phyloP scores from a whole-genome alignment of 805 yeast species.

The Hermanozyma aechmeae region DNA sequence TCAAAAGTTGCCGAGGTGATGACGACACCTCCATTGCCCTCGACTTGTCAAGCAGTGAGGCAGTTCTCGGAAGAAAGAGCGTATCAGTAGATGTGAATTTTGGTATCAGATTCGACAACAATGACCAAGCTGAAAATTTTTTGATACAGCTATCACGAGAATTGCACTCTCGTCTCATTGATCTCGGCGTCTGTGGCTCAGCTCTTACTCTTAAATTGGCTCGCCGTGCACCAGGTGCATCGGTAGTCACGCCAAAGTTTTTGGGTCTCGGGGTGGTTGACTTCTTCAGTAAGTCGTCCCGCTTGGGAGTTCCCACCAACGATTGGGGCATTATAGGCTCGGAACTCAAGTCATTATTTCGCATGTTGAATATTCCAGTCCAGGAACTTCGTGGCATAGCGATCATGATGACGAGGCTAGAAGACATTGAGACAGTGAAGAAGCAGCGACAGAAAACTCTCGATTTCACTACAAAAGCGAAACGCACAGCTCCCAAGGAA shows the following conservation, averaged over 20 bases:
- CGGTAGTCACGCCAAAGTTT: conserved; percentile 66
- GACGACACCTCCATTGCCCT: conserved; percentile 56
- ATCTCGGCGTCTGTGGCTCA: conserved; percentile 41
- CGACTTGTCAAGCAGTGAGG: conserved; percentile 35
- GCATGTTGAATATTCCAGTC: conserved; percentile 52
- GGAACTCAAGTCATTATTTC: conserved; percentile 47
- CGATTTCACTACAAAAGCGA: conserved; percentile 1
- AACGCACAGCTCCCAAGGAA: neutral
- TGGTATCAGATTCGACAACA: conserved; percentile 70
- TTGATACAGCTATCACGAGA: conserved; percentile 50
- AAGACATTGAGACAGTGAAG: conserved; percentile 20
- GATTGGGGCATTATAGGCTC: conserved; percentile 52
- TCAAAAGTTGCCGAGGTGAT: conserved; percentile 51
- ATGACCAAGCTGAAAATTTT: conserved; percentile 57
- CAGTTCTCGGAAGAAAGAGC: conserved; percentile 51
- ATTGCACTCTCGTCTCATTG: conserved; percentile 42
- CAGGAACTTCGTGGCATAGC: conserved; percentile 73
- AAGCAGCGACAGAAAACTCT: conserved; percentile 7
- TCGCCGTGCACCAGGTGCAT: conserved; percentile 55
- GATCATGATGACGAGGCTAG: conserved; percentile 53
- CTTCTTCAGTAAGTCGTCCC: conserved; percentile 46
- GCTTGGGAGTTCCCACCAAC: conserved; percentile 52
- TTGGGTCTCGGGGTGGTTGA: conserved; percentile 83
- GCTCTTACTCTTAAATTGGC: conserved; percentile 60
- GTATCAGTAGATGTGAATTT: conserved; percentile 85